Percentiles rank a stretch among this genome's conserved stretches.
Evolutionary conservation across 148 eudicot genomes (phyloP).

Genomic region (Linanthus parryae): DNA sequence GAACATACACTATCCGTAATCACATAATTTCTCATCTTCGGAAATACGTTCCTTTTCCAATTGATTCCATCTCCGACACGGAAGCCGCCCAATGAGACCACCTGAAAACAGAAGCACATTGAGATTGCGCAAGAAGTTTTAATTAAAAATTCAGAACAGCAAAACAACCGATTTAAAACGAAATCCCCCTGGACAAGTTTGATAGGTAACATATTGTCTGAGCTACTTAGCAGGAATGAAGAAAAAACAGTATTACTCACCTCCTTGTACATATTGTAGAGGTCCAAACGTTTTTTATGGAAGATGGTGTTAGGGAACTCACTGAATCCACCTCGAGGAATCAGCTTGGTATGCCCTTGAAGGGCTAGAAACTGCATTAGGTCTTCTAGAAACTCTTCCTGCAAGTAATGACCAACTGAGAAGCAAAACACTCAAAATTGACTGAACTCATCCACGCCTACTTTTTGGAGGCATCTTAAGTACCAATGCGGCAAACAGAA

Average conservation of each 20-base stretch:
- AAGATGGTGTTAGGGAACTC: slow-evolving; percentile 97
- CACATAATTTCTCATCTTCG: slow-evolving; percentile 94
- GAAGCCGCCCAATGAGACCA: slow-evolving; percentile 96
- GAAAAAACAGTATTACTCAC: slow-evolving; percentile 42
- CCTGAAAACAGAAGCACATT: too few relatives aligned
- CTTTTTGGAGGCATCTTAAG: too few relatives aligned
- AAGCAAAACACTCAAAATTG: background rate
- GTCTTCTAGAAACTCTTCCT: slow-evolving; percentile 93
- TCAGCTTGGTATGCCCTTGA: slow-evolving; percentile 93
- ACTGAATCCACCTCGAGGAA: slow-evolving; percentile 91
- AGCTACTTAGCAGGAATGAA: too few relatives aligned
- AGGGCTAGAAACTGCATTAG: slow-evolving; percentile 90
- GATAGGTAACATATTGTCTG: too few relatives aligned
- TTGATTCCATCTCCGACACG: slow-evolving; percentile 98
- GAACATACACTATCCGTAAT: slow-evolving; percentile 76
- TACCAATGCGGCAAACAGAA: too few relatives aligned
- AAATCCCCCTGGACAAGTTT: too few relatives aligned
- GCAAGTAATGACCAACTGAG: slow-evolving; percentile 8
- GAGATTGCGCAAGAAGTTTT: too few relatives aligned
- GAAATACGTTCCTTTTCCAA: slow-evolving; percentile 98
- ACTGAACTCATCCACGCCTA: too few relatives aligned
- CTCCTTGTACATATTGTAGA: slow-evolving; percentile 94
- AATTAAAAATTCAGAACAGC: too few relatives aligned
- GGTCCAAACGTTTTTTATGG: slow-evolving; percentile 87
- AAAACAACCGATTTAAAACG: too few relatives aligned